Evolutionary conservation across 2,329 filamentous ascomycete species (phyloP).

Genomic region (Xylariaceae sp.): DNA sequence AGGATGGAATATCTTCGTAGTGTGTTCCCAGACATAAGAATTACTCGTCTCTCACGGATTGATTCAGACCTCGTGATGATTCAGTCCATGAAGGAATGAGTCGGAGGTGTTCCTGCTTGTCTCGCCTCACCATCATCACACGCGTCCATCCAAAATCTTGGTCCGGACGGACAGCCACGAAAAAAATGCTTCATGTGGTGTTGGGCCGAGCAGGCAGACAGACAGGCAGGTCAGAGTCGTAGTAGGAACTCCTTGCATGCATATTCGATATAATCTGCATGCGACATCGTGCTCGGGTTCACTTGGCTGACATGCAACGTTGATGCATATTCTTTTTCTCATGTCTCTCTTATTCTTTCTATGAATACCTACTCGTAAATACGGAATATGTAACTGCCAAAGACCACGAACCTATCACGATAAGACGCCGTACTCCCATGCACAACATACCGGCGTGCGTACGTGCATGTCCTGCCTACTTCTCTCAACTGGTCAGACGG

Average conservation of each 20-base stretch:
- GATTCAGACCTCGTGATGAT: too few species aligned
- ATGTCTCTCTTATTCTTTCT: slow-evolving; percentile 2
- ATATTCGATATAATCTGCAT: slow-evolving; percentile 11
- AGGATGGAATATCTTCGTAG: too few species aligned
- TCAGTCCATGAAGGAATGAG: too few species aligned
- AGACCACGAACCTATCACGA: slow-evolving; percentile 12
- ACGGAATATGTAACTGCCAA: neutral
- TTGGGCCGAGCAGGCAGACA: neutral
- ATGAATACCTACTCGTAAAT: slow-evolving; percentile 8
- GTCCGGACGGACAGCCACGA: slow-evolving; percentile 2
- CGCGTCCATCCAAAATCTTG: neutral
- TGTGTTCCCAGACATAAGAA: too few species aligned
- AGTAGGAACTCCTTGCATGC: slow-evolving; percentile 20
- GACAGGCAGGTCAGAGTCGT: slow-evolving; percentile 19
- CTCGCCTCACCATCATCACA: neutral
- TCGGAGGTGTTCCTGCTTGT: too few species aligned
- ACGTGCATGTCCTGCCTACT: slow-evolving; percentile 5
- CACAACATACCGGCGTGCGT: slow-evolving; percentile 10
- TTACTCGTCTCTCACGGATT: too few species aligned
- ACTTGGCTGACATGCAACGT: slow-evolving; percentile 22
- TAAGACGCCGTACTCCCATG: slow-evolving; percentile 13
- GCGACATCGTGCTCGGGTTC: slow-evolving; percentile 21
- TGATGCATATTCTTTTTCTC: slow-evolving; percentile 14
- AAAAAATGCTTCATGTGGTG: neutral
- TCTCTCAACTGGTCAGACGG: slow-evolving; percentile 13